These are phyloP conservation scores for Chionographis japonica DNA, from an alignment of 106 monocot species.

Conservation along the genomic window DNA sequence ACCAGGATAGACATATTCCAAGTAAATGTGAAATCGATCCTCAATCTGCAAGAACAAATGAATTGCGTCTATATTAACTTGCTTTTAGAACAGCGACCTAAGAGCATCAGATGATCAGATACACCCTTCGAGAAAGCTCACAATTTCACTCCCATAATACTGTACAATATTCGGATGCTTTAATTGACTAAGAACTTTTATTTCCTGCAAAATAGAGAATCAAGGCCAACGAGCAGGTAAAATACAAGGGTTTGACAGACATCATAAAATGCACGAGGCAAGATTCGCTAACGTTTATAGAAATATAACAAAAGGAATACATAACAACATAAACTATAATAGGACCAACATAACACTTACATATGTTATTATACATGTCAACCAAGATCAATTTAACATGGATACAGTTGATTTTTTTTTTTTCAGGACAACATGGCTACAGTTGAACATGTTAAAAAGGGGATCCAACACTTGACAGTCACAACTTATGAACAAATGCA, in stretches of 20 bases:
- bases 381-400: too few species aligned
- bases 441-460: too few species aligned
- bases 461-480: too few species aligned
- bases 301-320: too few species aligned
- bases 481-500: too few species aligned
- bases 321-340: too few species aligned
- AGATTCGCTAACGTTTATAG: too few species aligned
- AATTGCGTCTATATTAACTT: constrained; percentile 2
- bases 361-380: too few species aligned
- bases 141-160: constrained; percentile 93
- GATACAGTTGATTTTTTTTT: too few species aligned
- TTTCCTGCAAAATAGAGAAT: constrained; percentile 57
- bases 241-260: not conserved
- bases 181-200: constrained; percentile 84
- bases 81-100: not conserved
- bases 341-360: too few species aligned
- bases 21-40: constrained; percentile 80
- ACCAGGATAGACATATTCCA: constrained; percentile 94
- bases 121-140: constrained; percentile 27
- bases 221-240: not conserved
- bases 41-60: constrained; percentile 48
- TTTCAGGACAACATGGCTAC: too few species aligned
- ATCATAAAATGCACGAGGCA: too few species aligned
- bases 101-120: constrained; percentile 7
- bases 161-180: constrained; percentile 96